phyloP scores from a whole-genome alignment of 2,329 filamentous ascomycete species.

The Venturia pyrina region DNA sequence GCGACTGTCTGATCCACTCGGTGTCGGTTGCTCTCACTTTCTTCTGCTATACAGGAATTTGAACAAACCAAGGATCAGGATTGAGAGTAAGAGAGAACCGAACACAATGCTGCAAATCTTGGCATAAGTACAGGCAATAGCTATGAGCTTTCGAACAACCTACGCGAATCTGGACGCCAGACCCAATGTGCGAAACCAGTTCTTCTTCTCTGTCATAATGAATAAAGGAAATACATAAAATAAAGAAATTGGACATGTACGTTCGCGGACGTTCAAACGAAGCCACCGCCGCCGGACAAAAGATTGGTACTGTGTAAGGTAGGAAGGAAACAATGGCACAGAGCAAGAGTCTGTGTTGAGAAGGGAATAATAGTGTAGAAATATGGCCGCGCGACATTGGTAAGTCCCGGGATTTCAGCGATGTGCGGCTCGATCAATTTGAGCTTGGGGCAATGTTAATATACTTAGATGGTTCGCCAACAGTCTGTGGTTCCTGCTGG shows the following conservation, averaged over 20 bases:
- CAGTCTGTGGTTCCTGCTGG: background rate
- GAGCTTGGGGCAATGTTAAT: background rate
- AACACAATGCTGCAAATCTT: constrained; percentile 24
- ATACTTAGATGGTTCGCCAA: background rate
- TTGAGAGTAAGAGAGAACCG: constrained; percentile 21
- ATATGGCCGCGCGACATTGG: background rate
- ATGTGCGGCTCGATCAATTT: background rate
- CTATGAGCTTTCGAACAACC: background rate
- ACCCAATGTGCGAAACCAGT: constrained; percentile 7
- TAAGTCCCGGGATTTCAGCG: background rate
- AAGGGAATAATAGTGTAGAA: background rate
- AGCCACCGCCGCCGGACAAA: background rate
- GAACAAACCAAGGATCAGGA: constrained; percentile 23
- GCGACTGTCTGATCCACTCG: background rate
- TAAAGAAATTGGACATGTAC: background rate
- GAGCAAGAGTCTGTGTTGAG: background rate
- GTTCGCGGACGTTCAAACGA: background rate
- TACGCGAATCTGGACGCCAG: constrained; percentile 10
- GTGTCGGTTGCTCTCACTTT: constrained; percentile 21
- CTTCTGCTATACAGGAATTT: constrained; percentile 27
- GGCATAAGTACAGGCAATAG: constrained; percentile 2
- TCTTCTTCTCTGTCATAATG: background rate
- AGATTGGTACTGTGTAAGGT: background rate
- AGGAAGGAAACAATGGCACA: background rate
- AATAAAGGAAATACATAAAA: background rate